Evolutionary conservation across 305 asterid genomes (phyloP), one percentile per base, ranked within the genome.

Genomic region (Fraxinus dipetala): DNA sequence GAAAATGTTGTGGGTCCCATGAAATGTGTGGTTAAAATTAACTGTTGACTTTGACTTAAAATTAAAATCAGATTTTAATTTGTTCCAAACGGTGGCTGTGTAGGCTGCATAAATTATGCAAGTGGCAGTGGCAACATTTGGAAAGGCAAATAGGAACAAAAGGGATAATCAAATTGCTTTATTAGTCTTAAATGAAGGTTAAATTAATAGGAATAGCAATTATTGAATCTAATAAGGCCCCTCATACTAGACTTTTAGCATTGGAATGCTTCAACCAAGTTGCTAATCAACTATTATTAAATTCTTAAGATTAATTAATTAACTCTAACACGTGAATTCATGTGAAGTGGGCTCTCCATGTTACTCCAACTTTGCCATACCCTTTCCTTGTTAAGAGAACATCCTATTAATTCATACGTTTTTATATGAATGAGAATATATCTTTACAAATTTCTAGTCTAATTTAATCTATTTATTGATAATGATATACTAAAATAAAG

Each of bases 211-310:
- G 9, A 85, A 22, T 6, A 32, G 80, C 79, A 88, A 91, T 91
- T 82, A 91, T 91, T 86, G 92, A 75, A 61, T 26, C 63, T 20
- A 78, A 51, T 24, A 82, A 91, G 89, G 75, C 85, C 89, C 92
- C 70, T 83, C 79, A 59, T 18, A 51, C 56, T 65, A 84, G 85
- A 82, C 88, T 82, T 86, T 84, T 14, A 78, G 82, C 56, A 76
- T 81, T 88, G 84, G 88, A 87, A 81, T 78, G 82, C 74, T 81
- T 84, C 72, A 76, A 10, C 40, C 89, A 82, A 84, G 81, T 87
- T 85, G 87, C 67, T 82, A 80, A 78, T 26, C n/a, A 75, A 14
- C 3, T 2, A 48, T 75, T 70, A 28, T 78, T 80, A 22, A 1
- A 32, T 70, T 84, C 77, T 82, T 78, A 80, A 40, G 72, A 83